Conservation (phyloP, 768 basidiomycete genomes). For the Hypsizygus marmoreus region DNA sequence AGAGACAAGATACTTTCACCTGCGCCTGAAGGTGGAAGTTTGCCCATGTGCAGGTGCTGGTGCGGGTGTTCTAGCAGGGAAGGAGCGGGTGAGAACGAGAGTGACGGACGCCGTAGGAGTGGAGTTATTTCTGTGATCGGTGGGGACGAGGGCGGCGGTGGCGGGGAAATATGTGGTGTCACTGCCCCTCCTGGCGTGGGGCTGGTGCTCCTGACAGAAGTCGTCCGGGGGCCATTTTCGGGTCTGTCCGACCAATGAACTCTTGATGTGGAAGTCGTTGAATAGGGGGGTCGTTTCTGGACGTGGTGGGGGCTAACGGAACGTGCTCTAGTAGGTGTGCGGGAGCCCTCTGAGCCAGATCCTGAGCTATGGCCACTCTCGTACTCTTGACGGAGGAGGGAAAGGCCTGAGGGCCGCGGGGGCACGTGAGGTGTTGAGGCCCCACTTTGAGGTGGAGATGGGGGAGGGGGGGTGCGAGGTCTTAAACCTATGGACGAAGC, state of each 20-base stretch:
- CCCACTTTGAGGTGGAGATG: conserved; percentile 15
- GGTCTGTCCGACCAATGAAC: conserved; percentile 11
- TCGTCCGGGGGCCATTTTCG: conserved; percentile 14
- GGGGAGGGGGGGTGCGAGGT: conserved; percentile 14
- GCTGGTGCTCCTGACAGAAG: conserved; percentile 5
- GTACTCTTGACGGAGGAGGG: conserved; percentile 32
- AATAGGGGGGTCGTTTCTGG: conserved; percentile 9
- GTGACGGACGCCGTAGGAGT: conserved; percentile 8
- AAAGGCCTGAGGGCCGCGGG: conserved; percentile 38
- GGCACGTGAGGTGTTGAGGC: conserved; percentile 16
- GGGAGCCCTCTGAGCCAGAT: conserved; percentile 14
- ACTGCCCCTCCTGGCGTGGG: neutral
- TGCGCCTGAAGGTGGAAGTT: neutral
- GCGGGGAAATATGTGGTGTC: conserved; percentile 4
- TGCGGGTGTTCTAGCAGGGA: neutral
- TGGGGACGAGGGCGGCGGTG: conserved; percentile 10
- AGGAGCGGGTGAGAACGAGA: conserved; percentile 2
- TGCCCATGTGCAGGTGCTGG: neutral
- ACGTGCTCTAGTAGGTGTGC: conserved; percentile 19
- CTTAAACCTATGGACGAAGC: conserved; percentile 1
- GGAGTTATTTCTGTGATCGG: conserved; percentile 17
- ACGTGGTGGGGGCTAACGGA: conserved; percentile 1
- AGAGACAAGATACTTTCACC: no score
- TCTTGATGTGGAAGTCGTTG: no score
- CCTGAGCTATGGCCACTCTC: conserved; percentile 7